Conservation (phyloP, 2,329 filamentous ascomycete genomes). For the Kalmusia sp. region DNA sequence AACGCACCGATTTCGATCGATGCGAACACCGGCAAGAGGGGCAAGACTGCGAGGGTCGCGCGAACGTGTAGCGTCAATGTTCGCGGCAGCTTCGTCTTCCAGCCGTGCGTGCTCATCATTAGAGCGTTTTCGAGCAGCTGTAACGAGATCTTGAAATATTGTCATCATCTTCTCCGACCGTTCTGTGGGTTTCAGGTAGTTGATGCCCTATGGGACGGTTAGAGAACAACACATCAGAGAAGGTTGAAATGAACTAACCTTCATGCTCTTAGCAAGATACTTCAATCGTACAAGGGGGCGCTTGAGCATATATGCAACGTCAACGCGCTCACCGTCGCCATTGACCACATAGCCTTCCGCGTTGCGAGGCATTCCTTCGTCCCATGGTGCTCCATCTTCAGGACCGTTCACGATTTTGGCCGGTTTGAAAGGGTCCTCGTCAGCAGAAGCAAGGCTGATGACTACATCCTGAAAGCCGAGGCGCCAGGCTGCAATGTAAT, state of each 20-base stretch:
- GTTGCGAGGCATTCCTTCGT: slow-evolving; percentile 64
- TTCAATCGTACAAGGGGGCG: slow-evolving; percentile 87
- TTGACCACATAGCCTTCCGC: slow-evolving; percentile 69
- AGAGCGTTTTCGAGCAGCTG: slow-evolving; percentile 75
- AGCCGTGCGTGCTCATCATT: slow-evolving; percentile 76
- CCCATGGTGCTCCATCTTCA: slow-evolving; percentile 57
- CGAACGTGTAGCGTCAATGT: slow-evolving; percentile 80
- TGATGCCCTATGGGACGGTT: slow-evolving; percentile 59
- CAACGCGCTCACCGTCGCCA: slow-evolving; percentile 84
- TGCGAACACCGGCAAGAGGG: slow-evolving; percentile 70
- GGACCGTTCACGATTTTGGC: slow-evolving; percentile 50
- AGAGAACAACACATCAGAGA: slow-evolving; percentile 26
- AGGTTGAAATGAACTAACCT: slow-evolving; percentile 54
- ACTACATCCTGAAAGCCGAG: slow-evolving; percentile 94
- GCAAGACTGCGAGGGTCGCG: slow-evolving; percentile 81
- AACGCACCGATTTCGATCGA: slow-evolving; percentile 82
- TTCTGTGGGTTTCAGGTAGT: slow-evolving; percentile 61
- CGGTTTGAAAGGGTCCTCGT: slow-evolving; percentile 64
- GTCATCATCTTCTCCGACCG: slow-evolving; percentile 66
- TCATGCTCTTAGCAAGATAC: slow-evolving; percentile 83
- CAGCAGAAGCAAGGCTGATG: slow-evolving; percentile 84
- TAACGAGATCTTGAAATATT: slow-evolving; percentile 75
- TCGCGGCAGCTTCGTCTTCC: slow-evolving; percentile 85
- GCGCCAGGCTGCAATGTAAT: slow-evolving; percentile 88
- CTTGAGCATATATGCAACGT: slow-evolving; percentile 92